Evolutionary conservation across 2,329 filamentous ascomycete genomes (phyloP), one percentile per base, ranked within the genome.

Genomic region (Xylaria sp.): DNA sequence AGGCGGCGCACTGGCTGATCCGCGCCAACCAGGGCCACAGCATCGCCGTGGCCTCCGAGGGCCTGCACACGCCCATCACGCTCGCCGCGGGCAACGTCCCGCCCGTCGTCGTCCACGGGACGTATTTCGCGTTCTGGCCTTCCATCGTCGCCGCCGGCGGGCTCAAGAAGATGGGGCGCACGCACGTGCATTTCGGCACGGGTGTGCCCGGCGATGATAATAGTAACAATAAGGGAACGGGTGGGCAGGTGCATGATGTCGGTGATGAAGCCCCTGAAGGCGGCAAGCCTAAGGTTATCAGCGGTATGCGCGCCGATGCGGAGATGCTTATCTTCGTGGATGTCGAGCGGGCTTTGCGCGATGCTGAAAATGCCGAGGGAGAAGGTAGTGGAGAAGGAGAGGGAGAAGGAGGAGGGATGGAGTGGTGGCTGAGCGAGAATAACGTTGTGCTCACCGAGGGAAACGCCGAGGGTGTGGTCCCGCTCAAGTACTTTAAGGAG

Each of bases 1-100:
- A 91, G 59, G 86, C 93, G 0, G 80, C 85, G 0, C 86, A 92
- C 79, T 98, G 91, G 84, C 86, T 97, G 39, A 98, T 99, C 82
- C 94, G 96, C 76, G 96, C 96, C 34, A 97, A 97, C 78, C 96
- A 98, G 83, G 96, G 96, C 64, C 96, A 98, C 84, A 94, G 89
- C 75, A 92, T 99, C 78, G 89, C 90, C 76, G 82, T 90, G 44
- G 91, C 93, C 34, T 89, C 89, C n/a, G 88, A 91, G 56, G 87
- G 87, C 0, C 86, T 97, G 1, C 87, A 97, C 2, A 86, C 85
- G 23, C 90, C 91, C 7, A 84, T 98, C 66, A 90, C 89, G 1
- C 77, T 88, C 0, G 86, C 86, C 41, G 81, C 78, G 7, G 86
- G 76, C 28, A 88, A 88, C 70, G 75, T 94, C 1, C 93, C 93